A percentile compares a stretch with the other conserved stretches of the same genome.
Evolutionary conservation across 2,329 filamentous ascomycete genomes (phyloP).

Genomic region (Saccharata proteae): DNA sequence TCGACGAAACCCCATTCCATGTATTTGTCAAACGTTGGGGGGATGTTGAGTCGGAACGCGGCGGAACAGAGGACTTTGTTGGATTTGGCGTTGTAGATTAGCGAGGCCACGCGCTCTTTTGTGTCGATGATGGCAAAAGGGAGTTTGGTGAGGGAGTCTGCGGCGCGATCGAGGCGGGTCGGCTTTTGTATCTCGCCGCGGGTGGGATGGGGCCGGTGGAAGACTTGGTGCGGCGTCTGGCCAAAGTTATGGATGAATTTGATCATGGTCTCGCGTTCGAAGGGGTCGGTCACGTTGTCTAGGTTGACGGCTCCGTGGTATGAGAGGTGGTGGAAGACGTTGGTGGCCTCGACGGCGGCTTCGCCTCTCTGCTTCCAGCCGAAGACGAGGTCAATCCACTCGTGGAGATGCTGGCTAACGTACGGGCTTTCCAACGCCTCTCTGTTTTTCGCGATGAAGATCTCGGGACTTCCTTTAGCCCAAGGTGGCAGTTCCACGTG

Average conservation of each 20-base stretch:
- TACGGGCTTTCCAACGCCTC: conserved; percentile 89
- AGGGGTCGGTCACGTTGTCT: conserved; percentile 77
- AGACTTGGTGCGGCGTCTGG: conserved; percentile 92
- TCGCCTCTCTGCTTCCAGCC: conserved; percentile 90
- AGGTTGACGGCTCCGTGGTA: conserved; percentile 90
- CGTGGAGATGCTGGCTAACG: conserved; percentile 77
- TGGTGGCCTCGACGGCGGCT: conserved; percentile 77
- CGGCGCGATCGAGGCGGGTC: conserved; percentile 63
- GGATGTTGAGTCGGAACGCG: conserved; percentile 75
- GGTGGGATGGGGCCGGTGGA: conserved; percentile 66
- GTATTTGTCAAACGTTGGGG: conserved; percentile 77
- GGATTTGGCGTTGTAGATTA: conserved; percentile 66
- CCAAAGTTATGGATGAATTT: conserved; percentile 98
- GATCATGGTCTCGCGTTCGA: conserved; percentile 78
- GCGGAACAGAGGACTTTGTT: conserved; percentile 76
- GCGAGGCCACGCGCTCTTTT: conserved; percentile 65
- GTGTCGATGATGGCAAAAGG: conserved; percentile 66
- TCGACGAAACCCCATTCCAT: conserved; percentile 95
- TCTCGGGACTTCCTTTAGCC: conserved; percentile 91
- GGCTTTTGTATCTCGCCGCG: conserved; percentile 57
- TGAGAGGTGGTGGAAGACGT: conserved; percentile 92
- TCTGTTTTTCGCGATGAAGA: conserved; percentile 92
- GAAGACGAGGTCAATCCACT: conserved; percentile 95
- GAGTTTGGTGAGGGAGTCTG: conserved; percentile 63
- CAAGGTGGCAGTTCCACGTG: conserved; percentile 84